Percentiles rank a stretch among this genome's conserved stretches.
phyloP scores from a whole-genome alignment of 106 monocot genomes.

The Agapanthus africanus region DNA sequence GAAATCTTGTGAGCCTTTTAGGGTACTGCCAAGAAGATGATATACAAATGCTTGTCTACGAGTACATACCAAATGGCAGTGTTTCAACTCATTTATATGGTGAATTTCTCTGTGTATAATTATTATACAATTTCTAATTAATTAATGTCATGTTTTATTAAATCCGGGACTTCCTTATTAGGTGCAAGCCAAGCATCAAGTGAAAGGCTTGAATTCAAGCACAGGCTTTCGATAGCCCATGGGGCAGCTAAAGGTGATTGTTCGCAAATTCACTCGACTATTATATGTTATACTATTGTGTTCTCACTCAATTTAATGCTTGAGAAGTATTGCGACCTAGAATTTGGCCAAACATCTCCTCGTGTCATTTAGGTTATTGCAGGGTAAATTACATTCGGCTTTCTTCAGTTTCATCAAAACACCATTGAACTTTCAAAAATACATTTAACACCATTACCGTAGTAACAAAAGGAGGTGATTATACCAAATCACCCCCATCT shows the following conservation, averaged over 20 bases:
- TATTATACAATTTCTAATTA: neutral
- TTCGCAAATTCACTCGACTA: slow-evolving; percentile 21
- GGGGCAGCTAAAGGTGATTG: slow-evolving; percentile 86
- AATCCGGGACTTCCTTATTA: slow-evolving; percentile 17
- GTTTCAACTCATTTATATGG: slow-evolving; percentile 87
- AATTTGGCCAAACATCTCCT: neutral
- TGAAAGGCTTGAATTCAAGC: slow-evolving; percentile 83
- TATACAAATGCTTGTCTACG: slow-evolving; percentile 85
- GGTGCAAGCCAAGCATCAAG: slow-evolving; percentile 51
- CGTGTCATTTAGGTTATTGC: neutral
- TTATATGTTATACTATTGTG: slow-evolving; percentile 13
- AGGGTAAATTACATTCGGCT: neutral
- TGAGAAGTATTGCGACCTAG: too few species aligned
- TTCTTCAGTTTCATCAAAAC: too few species aligned
- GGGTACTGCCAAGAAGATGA: slow-evolving; percentile 89
- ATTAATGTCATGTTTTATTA: neutral
- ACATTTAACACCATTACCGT: too few species aligned
- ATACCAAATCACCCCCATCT: too few species aligned
- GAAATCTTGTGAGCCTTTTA: slow-evolving; percentile 80
- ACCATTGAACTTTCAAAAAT: too few species aligned
- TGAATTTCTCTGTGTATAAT: slow-evolving; percentile 15
- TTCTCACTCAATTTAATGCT: too few species aligned
- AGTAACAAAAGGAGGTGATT: too few species aligned
- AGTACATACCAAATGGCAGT: slow-evolving; percentile 86
- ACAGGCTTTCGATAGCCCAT: slow-evolving; percentile 85